Percentiles rank a stretch among this genome's conserved stretches.
Evolutionary conservation across 805 yeast species (phyloP).

Genomic region (Spathaspora girioi): DNA sequence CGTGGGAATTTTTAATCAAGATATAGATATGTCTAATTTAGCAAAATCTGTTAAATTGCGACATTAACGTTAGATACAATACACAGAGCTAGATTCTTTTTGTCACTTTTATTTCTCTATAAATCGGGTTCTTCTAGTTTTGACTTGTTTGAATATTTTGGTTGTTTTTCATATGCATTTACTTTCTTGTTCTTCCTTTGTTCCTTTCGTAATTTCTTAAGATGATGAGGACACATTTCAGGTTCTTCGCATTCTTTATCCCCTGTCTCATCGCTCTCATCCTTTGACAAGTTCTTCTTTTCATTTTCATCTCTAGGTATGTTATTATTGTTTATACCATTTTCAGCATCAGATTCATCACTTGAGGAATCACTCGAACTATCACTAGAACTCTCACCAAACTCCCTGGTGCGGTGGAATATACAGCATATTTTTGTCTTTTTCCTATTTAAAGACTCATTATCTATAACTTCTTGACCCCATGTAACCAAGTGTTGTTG

Average conservation of each 20-base stretch:
- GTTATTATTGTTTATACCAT: not conserved
- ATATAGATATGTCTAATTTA: conserved; percentile 6
- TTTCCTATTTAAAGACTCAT: conserved; percentile 83
- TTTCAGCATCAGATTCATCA: conserved; percentile 15
- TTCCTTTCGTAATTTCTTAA: conserved; percentile 12
- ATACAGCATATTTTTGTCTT: conserved; percentile 87
- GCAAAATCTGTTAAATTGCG: conserved; percentile 7
- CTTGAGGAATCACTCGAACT: conserved; percentile 29
- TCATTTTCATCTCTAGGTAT: conserved; percentile 10
- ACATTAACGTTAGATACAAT: not conserved
- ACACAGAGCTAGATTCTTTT: too few species aligned
- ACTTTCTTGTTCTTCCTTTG: conserved; percentile 40
- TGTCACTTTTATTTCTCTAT: not conserved
- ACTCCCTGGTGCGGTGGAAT: conserved; percentile 69
- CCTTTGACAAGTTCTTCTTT: conserved; percentile 6
- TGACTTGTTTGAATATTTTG: conserved; percentile 44
- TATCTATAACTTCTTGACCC: conserved; percentile 84
- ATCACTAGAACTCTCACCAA: conserved; percentile 41
- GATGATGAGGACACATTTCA: conserved; percentile 11
- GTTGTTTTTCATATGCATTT: conserved; percentile 88
- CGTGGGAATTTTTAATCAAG: not conserved
- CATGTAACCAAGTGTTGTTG: conserved; percentile 62
- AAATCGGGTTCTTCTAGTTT: not conserved
- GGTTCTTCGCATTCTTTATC: conserved; percentile 10
- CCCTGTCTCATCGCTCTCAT: conserved; percentile 10